Evolutionary conservation across 257 asterid species (phyloP).

Genomic region (Penstemon barbatus): DNA sequence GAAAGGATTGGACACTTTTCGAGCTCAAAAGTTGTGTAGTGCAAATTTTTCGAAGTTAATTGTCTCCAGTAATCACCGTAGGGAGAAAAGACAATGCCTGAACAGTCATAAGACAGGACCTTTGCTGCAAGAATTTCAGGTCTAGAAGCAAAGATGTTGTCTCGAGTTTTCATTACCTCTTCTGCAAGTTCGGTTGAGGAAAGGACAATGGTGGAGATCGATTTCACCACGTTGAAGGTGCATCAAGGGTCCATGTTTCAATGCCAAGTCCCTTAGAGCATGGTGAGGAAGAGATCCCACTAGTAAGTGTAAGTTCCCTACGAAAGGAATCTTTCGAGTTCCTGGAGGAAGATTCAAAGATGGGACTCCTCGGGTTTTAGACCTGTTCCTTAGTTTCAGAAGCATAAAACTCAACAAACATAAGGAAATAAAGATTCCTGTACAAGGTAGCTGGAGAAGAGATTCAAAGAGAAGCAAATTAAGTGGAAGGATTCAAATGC

Average conservation of each 20-base stretch:
- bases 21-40: conserved; percentile 23
- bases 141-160: conserved; percentile 26
- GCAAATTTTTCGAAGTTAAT: conserved; percentile 28
- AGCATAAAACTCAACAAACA: conserved; percentile 14
- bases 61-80: conserved; percentile 39
- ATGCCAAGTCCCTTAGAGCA: conserved; percentile 26
- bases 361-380: background rate
- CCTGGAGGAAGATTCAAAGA: conserved; percentile 29
- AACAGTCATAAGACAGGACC: conserved; percentile 11
- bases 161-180: conserved; percentile 34
- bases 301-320: conserved; percentile 38
- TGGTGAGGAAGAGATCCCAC: conserved; percentile 16
- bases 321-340: conserved; percentile 28
- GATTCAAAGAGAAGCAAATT: no score
- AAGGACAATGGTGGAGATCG: conserved; percentile 26
- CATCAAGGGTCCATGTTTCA: conserved; percentile 36
- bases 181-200: conserved; percentile 31
- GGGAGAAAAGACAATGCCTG: conserved; percentile 31
- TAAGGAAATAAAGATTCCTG: conserved; percentile 8
- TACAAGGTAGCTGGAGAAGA: background rate
- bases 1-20: conserved; percentile 26
- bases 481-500: no score
- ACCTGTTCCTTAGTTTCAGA: conserved; percentile 4
- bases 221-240: conserved; percentile 33
- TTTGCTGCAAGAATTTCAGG: conserved; percentile 28